Evolutionary conservation across 305 asterid genomes (phyloP).

Genomic region (Euphrasia arctica): DNA sequence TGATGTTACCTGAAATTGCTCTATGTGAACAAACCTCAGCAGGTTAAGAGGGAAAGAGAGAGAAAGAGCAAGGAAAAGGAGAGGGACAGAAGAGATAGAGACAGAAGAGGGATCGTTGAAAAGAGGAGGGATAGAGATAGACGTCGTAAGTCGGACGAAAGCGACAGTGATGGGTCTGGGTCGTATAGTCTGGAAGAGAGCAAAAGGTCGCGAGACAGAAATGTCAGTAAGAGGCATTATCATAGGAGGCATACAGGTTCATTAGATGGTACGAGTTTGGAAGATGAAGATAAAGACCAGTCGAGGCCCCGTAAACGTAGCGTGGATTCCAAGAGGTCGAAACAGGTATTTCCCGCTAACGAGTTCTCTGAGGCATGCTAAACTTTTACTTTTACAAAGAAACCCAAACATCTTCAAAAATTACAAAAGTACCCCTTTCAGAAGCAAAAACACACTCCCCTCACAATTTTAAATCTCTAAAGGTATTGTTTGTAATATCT

Average conservation of each 20-base stretch:
- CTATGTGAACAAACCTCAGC: slow-evolving; percentile 15
- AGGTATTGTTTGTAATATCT: neutral
- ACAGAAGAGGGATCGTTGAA: slow-evolving; percentile 32
- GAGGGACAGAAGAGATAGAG: slow-evolving; percentile 48
- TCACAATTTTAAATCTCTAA: no score
- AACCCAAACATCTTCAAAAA: neutral
- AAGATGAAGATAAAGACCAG: slow-evolving; percentile 49
- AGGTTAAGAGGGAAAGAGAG: slow-evolving; percentile 78
- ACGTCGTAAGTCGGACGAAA: slow-evolving; percentile 38
- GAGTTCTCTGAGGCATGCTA: slow-evolving; percentile 14
- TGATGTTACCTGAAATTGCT: neutral
- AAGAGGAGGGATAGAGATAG: slow-evolving; percentile 54
- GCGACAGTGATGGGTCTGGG: slow-evolving; percentile 55
- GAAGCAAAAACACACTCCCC: no score
- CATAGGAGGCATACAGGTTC: slow-evolving; percentile 44
- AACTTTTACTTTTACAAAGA: neutral
- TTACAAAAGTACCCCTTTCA: no score
- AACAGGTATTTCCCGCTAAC: slow-evolving; percentile 40
- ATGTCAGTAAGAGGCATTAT: slow-evolving; percentile 41
- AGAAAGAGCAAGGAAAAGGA: slow-evolving; percentile 52
- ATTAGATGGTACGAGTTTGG: slow-evolving; percentile 34
- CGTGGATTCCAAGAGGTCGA: slow-evolving; percentile 47
- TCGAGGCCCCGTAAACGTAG: slow-evolving; percentile 50
- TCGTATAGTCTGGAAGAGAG: slow-evolving; percentile 50
- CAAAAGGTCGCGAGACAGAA: slow-evolving; percentile 56